A percentile compares a stretch with the other conserved stretches of the same genome.
Conservation (phyloP, 2,329 filamentous ascomycete species). For the Arthrobotrys sphaeroides region DNA sequence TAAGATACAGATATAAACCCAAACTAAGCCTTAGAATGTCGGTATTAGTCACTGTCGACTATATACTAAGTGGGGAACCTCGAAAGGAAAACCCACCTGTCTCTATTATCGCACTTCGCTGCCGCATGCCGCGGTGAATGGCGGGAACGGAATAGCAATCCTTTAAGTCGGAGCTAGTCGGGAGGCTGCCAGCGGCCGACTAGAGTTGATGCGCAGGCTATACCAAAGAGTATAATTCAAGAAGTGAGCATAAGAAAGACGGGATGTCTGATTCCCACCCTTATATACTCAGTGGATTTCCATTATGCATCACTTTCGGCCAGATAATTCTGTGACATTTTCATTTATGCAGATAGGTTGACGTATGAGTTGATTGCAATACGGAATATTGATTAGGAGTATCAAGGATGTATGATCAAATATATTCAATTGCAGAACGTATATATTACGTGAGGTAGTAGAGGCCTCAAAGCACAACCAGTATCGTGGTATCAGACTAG, state of each 20-base stretch:
- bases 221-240: not conserved
- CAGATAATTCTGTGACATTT: not conserved
- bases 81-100: not conserved
- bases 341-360: not conserved
- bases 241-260: not conserved
- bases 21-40: not conserved
- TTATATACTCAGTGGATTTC: not conserved
- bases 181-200: not conserved
- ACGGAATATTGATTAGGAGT: too few relatives aligned
- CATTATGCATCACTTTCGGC: not conserved
- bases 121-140: not conserved
- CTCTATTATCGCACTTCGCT: not conserved
- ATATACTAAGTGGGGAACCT: not conserved
- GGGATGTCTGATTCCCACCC: not conserved
- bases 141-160: not conserved
- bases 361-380: too few relatives aligned
- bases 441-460: too few relatives aligned
- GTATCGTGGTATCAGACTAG: too few relatives aligned
- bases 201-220: not conserved
- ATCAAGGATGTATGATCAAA: too few relatives aligned
- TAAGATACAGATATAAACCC: too few relatives aligned
- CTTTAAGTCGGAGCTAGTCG: too few relatives aligned
- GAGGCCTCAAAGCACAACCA: too few relatives aligned
- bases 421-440: too few relatives aligned
- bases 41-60: not conserved